A percentile compares a stretch with the other conserved stretches of the same genome.
These are phyloP conservation scores for Chenopodium quinoa DNA, from an alignment of 148 eudicot genomes.

Conservation along the genomic window DNA sequence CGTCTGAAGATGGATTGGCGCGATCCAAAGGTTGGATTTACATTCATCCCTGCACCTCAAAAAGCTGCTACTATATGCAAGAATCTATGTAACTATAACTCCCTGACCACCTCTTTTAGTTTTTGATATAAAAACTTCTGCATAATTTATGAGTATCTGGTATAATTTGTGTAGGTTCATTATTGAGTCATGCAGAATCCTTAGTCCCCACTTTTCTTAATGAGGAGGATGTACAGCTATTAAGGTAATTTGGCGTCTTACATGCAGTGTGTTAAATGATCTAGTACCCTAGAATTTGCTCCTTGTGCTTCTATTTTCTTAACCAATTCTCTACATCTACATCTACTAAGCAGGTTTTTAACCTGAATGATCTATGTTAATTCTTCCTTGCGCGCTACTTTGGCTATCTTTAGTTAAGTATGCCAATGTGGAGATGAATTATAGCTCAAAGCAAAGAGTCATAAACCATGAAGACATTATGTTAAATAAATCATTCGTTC, in stretches of 20 bases:
- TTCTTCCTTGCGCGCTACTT: neutral
- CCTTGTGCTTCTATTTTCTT: neutral
- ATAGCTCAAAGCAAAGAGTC: neutral
- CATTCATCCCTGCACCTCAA: constrained; percentile 39
- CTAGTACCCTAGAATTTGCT: neutral
- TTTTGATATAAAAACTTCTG: neutral
- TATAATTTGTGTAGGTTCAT: constrained; percentile 56
- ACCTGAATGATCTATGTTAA: neutral
- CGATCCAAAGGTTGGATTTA: constrained; percentile 35
- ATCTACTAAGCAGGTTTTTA: neutral
- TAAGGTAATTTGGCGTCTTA: constrained; percentile 55
- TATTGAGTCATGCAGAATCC: constrained; percentile 89
- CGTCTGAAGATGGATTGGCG: constrained; percentile 52
- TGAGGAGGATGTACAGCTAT: constrained; percentile 89
- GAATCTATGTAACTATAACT: constrained; percentile 65
- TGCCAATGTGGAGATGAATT: neutral
- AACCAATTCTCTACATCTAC: neutral
- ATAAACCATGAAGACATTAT: too few relatives aligned
- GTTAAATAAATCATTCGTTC: too few relatives aligned
- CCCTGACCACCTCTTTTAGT: constrained; percentile 3
- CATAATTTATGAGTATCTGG: constrained; percentile 21
- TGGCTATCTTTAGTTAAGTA: neutral
- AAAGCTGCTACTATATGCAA: constrained; percentile 55
- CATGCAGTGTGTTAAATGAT: neutral
- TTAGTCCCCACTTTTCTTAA: constrained; percentile 70